Base-by-base conservation (phyloP, 176 grass and related monocot species). In the Oryza coarctata region DNA sequence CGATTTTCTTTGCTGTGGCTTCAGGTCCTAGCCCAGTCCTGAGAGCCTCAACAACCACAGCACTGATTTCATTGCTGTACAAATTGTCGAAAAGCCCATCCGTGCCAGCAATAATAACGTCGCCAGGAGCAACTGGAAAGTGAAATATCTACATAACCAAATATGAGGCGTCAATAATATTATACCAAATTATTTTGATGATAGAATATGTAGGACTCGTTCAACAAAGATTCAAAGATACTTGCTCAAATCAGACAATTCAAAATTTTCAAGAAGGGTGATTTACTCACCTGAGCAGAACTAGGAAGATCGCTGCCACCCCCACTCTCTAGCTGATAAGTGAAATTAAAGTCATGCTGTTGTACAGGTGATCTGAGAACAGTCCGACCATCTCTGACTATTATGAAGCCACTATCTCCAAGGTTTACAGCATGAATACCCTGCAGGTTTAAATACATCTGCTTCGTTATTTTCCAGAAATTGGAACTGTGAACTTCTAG, bases 281-380 rank as follows among this genome's bases (percentile, higher is more conserved):
- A 28, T 77, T 28, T 84, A 89, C 92, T 78, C 66, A 91, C 97
- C 85, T 99, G 93, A 3, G 91, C 97, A 45, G 97, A 82, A 94
- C 93, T 99, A 45, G 97, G 97, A 57, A 99, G 93, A 85, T 99
- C 97, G 66, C 93, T 96, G 18, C 88, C 79, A 99, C 94, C 94
- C 33, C 89, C 93, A 79, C 97, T 86, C 87, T 99, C 97, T 10
- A 99, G 97, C 85, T 99, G 97, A 79, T 94, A 99, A 76, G 97
- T 99, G 52, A 99, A 92, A 88, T 99, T 99, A 83, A 99, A 99
- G 81, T 99, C 97, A 88, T 99, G 97, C 68, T 99, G 97, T 61
- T 99, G 97, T 11, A 88, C 86, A 71, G 97, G 97, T 49, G 97
- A 99, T 40, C 81, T 95, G 22, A 94, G 90, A 84, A 99, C 71